These are phyloP conservation scores for Hericium alpestre DNA, from an alignment of 768 basidiomycete genomes.

Conservation along the genomic window DNA sequence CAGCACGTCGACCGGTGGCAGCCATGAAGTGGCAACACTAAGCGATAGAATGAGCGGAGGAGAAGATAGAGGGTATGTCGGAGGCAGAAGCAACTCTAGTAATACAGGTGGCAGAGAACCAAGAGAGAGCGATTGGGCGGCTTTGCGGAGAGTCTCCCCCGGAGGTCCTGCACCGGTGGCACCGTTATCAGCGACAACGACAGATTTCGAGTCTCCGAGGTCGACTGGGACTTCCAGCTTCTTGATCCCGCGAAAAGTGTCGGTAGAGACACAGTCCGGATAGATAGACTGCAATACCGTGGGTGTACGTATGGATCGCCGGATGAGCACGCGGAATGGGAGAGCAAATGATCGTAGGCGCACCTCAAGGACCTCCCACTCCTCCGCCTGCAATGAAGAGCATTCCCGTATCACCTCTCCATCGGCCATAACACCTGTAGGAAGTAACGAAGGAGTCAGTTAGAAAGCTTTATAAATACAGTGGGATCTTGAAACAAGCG, in stretches of 20 bases:
- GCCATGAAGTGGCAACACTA: constrained; percentile 22
- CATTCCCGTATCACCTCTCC: constrained; percentile 1
- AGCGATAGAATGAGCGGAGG: constrained; percentile 29
- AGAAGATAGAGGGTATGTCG: constrained; percentile 39
- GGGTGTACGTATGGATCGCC: background rate
- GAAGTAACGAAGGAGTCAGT: too few relatives aligned
- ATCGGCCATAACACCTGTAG: too few relatives aligned
- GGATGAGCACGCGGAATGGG: background rate
- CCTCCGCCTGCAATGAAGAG: constrained; percentile 36
- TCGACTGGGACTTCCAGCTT: constrained; percentile 62
- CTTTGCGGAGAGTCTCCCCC: background rate
- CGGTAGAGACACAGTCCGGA: constrained; percentile 53
- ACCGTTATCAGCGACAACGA: constrained; percentile 27
- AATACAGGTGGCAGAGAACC: constrained; percentile 55
- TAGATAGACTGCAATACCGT: constrained; percentile 51
- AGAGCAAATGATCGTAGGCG: constrained; percentile 7
- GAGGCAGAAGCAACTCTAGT: constrained; percentile 42
- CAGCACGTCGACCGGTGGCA: constrained; percentile 35
- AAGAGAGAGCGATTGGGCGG: constrained; percentile 24
- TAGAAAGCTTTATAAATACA: too few relatives aligned
- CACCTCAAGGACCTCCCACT: constrained; percentile 55
- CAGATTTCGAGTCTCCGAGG: constrained; percentile 31
- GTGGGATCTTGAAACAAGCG: too few relatives aligned
- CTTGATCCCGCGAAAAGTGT: constrained; percentile 25
- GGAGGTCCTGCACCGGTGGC: background rate